These are phyloP conservation scores for Smittium culicis DNA, from an alignment of 371 early-diverging fungal species.

Conservation along the genomic window DNA sequence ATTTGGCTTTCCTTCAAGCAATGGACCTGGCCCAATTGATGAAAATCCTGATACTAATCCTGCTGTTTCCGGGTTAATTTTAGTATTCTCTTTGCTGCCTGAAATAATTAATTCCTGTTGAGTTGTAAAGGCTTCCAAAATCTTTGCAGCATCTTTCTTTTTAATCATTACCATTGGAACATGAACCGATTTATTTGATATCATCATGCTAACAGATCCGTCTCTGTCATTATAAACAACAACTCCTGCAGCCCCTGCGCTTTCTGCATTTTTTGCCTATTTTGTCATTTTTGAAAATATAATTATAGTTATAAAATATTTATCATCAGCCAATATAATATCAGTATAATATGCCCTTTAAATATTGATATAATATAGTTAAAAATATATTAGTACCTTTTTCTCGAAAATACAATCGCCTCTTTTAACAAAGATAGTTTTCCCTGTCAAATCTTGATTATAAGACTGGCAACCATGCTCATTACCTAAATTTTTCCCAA, in stretches of 20 bases:
- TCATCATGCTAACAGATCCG: slow-evolving; percentile 20
- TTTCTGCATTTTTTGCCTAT: slow-evolving; percentile 29
- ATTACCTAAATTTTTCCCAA: not conserved
- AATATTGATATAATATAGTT: not conserved
- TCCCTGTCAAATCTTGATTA: slow-evolving; percentile 1
- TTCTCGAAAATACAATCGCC: slow-evolving; percentile 43
- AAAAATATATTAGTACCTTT: no score
- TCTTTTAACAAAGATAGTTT: slow-evolving; percentile 39
- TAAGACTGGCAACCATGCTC: not conserved
- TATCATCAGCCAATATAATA: not conserved
- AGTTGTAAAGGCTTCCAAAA: slow-evolving; percentile 14
- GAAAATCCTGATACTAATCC: slow-evolving; percentile 39
- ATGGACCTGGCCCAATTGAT: slow-evolving; percentile 57
- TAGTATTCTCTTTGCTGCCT: slow-evolving; percentile 21
- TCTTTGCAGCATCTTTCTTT: slow-evolving; percentile 19
- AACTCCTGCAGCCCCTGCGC: slow-evolving; percentile 33
- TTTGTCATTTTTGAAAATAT: not conserved
- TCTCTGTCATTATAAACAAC: slow-evolving; percentile 26
- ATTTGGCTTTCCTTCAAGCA: slow-evolving; percentile 52
- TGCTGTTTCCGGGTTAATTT: slow-evolving; percentile 27
- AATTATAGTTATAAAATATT: not conserved
- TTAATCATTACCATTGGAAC: slow-evolving; percentile 29
- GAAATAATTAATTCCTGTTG: slow-evolving; percentile 14
- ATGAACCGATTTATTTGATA: slow-evolving; percentile 16
- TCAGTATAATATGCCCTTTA: not conserved